Base-by-base conservation (phyloP, 225 moss, liverwort and hornwort species). In the Sphagnum contortum region DNA sequence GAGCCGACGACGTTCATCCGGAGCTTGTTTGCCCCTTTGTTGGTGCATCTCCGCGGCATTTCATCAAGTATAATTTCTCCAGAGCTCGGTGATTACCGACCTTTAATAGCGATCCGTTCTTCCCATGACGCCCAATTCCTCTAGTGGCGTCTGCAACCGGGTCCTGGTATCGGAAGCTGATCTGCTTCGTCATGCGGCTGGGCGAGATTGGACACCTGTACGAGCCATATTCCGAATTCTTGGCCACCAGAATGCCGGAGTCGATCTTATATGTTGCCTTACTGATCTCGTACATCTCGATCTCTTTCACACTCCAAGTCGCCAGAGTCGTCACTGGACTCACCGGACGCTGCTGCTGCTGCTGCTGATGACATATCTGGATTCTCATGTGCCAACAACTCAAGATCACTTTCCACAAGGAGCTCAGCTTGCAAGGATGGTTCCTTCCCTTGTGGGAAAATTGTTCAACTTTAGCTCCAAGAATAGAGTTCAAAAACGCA, bases 201-300 rank as follows among this genome's bases (percentile, higher is more conserved):
- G 83, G 83, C 1, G 83, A 87, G 46, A 87, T 75, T 0, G 87
- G 87, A 57, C 87, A 87, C 45, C 8, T 58, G 73, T 75, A 83
- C 8, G 80, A 68, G 11, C 63, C 62, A 29, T 29, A 29, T 6
- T 83, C 83, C 12, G 13, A 3, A 52, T 71, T 83, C 70, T 73
- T 77, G 53, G 80, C 83, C 9, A 69, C 71, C 50, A 75, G 45
- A 12, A 44, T 51, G 4, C 71, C 69, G 7, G 52, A 59, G 2
- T n/a, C 14, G 10, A 87, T 77, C 0, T 60, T 75, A 13, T 50
- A 9, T 0, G 66, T 14, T 4, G 78, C 78, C 29, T 29, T 1
- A 4, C 65, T 48, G 50, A 12, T 46, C 48, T 70, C 83, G 53
- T 60, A 69, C 46, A 44, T 9, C 48, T 77, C 70, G 0, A 63